Evolutionary conservation across 768 basidiomycete species (phyloP).

Genomic region (Amyloporia xantha): DNA sequence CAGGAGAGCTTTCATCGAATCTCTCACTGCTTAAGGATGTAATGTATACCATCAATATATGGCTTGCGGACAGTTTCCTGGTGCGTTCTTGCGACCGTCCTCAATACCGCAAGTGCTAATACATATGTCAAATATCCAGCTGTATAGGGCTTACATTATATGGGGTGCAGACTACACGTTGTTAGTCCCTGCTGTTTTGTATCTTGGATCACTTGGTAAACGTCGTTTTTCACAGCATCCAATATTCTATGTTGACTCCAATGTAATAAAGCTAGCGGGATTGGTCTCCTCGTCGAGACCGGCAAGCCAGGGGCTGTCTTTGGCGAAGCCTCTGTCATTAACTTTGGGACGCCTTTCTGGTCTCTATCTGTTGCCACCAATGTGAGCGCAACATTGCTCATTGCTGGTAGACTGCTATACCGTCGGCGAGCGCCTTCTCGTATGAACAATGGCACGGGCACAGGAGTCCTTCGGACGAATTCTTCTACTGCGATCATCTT

Average conservation of each 20-base stretch:
- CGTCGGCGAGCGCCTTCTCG: neutral
- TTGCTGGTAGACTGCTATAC: neutral
- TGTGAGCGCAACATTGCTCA: neutral
- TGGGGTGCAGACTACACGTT: neutral
- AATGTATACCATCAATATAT: neutral
- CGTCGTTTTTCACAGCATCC: neutral
- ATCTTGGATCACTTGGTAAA: neutral
- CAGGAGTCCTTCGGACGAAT: too few species aligned
- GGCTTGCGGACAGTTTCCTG: slow-evolving; percentile 2
- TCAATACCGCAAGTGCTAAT: neutral
- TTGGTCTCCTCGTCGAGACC: slow-evolving; percentile 3
- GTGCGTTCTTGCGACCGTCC: neutral
- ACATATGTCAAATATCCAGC: neutral
- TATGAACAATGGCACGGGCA: neutral
- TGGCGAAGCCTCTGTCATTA: neutral
- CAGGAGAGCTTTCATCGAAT: neutral
- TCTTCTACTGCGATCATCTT: neutral
- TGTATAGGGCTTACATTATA: neutral
- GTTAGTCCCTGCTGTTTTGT: neutral
- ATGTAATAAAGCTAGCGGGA: neutral
- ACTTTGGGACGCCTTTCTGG: slow-evolving; percentile 1
- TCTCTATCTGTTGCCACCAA: neutral
- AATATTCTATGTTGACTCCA: neutral
- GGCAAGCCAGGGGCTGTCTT: slow-evolving; percentile 3
- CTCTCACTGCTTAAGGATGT: slow-evolving; percentile 3